These are phyloP conservation scores for Lichtheimia hyalospora DNA, from an alignment of 371 early-diverging fungal species.

Conservation along the genomic window DNA sequence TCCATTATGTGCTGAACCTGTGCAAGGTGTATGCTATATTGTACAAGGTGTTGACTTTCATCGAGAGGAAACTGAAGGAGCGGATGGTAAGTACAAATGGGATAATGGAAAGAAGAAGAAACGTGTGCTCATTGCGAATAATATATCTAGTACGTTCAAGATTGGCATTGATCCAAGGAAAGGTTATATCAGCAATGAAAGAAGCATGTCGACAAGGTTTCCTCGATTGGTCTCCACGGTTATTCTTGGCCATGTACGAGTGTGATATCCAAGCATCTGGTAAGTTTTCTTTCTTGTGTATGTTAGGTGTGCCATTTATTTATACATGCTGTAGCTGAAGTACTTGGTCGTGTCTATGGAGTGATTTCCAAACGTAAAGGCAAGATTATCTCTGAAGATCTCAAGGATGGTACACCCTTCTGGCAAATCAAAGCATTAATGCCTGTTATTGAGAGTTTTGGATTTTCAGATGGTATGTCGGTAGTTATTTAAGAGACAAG, in stretches of 20 bases:
- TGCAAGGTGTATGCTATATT: slow-evolving; percentile 87
- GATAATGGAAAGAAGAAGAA: background rate
- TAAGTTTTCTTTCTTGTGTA: slow-evolving; percentile 12
- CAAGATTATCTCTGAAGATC: slow-evolving; percentile 86
- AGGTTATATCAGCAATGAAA: slow-evolving; percentile 84
- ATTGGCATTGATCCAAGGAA: slow-evolving; percentile 71
- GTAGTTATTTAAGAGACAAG: background rate
- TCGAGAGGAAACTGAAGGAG: slow-evolving; percentile 23
- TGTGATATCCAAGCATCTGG: slow-evolving; percentile 93
- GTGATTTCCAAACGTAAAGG: slow-evolving; percentile 90
- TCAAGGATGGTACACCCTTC: slow-evolving; percentile 94
- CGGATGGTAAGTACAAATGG: slow-evolving; percentile 21
- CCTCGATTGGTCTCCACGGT: slow-evolving; percentile 91
- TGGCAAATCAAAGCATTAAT: slow-evolving; percentile 88
- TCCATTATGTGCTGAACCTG: slow-evolving; percentile 94
- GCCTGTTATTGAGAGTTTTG: slow-evolving; percentile 99
- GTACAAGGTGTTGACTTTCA: slow-evolving; percentile 70
- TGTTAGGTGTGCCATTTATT: background rate
- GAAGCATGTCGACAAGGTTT: slow-evolving; percentile 86
- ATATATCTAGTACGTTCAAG: slow-evolving; percentile 43
- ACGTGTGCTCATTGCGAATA: background rate
- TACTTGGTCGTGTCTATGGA: slow-evolving; percentile 94
- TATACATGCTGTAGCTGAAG: slow-evolving; percentile 62
- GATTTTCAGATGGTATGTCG: slow-evolving; percentile 89
- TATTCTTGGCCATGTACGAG: slow-evolving; percentile 93